Base-by-base conservation (phyloP, 805 yeast species). In the Suhomyces vadensis region DNA sequence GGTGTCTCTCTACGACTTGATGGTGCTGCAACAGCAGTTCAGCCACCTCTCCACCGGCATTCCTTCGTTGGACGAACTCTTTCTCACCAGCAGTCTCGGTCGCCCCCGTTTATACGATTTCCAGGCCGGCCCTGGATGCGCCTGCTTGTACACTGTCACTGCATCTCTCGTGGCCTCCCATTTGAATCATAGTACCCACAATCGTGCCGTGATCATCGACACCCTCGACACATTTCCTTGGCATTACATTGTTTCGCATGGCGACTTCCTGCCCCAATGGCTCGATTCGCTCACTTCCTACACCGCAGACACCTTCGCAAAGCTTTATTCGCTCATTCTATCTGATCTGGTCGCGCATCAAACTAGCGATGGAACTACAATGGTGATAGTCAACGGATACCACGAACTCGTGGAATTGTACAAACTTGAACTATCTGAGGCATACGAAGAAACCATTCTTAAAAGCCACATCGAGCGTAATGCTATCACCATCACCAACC, bases 381-480 rank as follows among this genome's bases (percentile, higher is more conserved):
- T 69, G 14, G 37, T 67, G 13, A 41, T 70, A 2, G 43, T 69
- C 17, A 52, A 63, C 26, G 60, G 61, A 31, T 60, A 68, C 48
- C 73, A 69, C 48, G 73, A 70, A 24, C 26, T 63, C 19, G 35
- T 67, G 4, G 74, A 71, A 33, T 46, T 60, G 19, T 71, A 70
- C 47, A 60, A 58, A 25, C 52, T 63, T 21, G 71, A 71, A 44
- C 41, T 68, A 3, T 51, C 65, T 1, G 55, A 68, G 1, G 46
- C 60, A 11, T 60, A 70, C 42, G 73, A 70, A 50, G 69, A 66
- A 37, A 31, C 55, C 1, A 46, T 71, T 10, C 51, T 69, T 8
- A 60, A 60, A 39, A 58, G 58, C 42, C 72, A 69, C 38, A 55
- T 65, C 14, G 60, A 55, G 14, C 56, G 60, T 35, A 59, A 67